Evolutionary conservation across 176 grass and related monocot genomes (phyloP).

Genomic region (Dendrocalamus sinicus): DNA sequence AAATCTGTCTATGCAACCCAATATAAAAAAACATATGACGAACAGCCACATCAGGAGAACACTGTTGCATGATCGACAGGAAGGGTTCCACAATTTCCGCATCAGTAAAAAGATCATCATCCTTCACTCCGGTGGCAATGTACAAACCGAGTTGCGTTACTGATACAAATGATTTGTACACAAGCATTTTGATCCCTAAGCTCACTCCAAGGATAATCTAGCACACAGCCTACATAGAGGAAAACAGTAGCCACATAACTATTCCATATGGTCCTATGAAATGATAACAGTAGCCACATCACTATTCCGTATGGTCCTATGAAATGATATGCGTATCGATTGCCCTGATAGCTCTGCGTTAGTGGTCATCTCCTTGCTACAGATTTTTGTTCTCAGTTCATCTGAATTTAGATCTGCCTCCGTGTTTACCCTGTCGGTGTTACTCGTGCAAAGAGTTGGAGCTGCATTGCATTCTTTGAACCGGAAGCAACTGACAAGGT

Average conservation of each 20-base stretch:
- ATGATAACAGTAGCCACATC: constrained; percentile 24
- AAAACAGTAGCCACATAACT: constrained; percentile 2
- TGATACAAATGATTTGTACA: constrained; percentile 55
- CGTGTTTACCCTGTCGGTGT: not conserved
- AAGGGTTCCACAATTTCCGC: constrained; percentile 27
- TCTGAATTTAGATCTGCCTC: constrained; percentile 30
- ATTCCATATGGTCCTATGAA: constrained; percentile 51
- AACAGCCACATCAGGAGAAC: constrained; percentile 17
- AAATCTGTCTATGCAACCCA: not conserved
- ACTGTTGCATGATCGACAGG: not conserved
- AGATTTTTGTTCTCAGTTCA: constrained; percentile 19
- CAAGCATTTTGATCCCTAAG: constrained; percentile 24
- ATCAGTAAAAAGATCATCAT: constrained; percentile 9
- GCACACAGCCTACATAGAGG: constrained; percentile 37
- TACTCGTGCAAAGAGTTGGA: constrained; percentile 22
- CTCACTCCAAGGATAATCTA: constrained; percentile 24
- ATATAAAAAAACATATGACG: not conserved
- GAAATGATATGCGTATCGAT: constrained; percentile 58
- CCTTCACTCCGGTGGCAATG: constrained; percentile 18
- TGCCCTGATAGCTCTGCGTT: constrained; percentile 30
- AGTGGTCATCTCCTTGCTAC: constrained; percentile 20
- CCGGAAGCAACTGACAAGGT: constrained; percentile 82
- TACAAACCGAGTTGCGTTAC: constrained; percentile 53
- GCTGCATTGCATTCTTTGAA: constrained; percentile 62
- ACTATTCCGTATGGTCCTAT: constrained; percentile 41